Evolutionary conservation across 1,139 yeast species (phyloP), one percentile per base, ranked within the genome.

Genomic region (Kluyveromyces sp.): DNA sequence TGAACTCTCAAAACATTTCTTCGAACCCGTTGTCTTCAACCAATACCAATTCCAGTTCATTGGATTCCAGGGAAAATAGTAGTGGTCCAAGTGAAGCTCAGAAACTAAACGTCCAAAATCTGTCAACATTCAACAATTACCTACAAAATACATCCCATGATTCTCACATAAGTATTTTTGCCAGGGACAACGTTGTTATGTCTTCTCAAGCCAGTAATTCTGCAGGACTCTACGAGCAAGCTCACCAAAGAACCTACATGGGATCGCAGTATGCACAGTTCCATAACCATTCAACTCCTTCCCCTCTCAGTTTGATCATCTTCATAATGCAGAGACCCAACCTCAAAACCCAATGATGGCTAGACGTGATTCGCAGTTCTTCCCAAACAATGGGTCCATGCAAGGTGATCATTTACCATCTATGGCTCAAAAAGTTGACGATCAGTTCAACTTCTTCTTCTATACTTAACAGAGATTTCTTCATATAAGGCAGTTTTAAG

Each of bases 211-310:
- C 28, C 25, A 41, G 32, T 21, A 29, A 27, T 15, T 41, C 43
- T n/a, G 33, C 43, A 8, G 43, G 43, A n/a, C 33, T 41, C 27
- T 41, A 41, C 34, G 43, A 41, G 32, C 43, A 41, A 35, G 43
- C 43, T 34, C 43, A 41, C 21, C 43, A 41, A 28, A 34, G 43
- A 34, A 34, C 43, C 7, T 41, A 41, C 27, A 41, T 41, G 43
- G 43, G 43, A 8, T 41, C 43, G 3, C 43, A 41, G 35, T 41
- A 41, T 35, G 43, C 43, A 7, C 43, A 41, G 35, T 41, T 41
- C 39, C 33, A 41, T 28, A 34, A 41, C 28, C 43, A 4, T 29
- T 41, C 28, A n/a, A 21, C 25, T 41, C 43, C 7, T 29, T 41
- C 34, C 30, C 43, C 7, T 10, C 29, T 7, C 36, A 41, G 25